These are phyloP conservation scores for Centella asiatica DNA, from an alignment of 129 eudicot genomes.

Conservation along the genomic window DNA sequence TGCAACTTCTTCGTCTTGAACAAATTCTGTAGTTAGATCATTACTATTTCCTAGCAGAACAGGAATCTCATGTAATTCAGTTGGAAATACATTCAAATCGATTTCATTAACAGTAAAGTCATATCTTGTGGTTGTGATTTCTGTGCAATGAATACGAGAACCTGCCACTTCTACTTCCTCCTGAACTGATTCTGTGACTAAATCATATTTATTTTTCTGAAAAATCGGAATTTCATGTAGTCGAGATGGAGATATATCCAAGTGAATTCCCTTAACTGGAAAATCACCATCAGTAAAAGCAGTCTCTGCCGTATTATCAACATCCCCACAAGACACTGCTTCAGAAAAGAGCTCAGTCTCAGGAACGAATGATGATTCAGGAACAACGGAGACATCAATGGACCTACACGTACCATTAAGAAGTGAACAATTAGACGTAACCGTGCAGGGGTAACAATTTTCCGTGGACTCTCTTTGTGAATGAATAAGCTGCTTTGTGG, in stretches of 20 bases:
- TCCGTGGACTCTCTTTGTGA: slow-evolving; percentile 18
- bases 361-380: slow-evolving; percentile 74
- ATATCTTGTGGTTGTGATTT: slow-evolving; percentile 20
- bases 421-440: slow-evolving; percentile 17
- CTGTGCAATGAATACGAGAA: slow-evolving; percentile 35
- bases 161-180: slow-evolving; percentile 57
- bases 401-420: slow-evolving; percentile 23
- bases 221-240: slow-evolving; percentile 10
- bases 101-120: slow-evolving; percentile 7
- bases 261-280: slow-evolving; percentile 9
- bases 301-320: slow-evolving; percentile 23
- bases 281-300: slow-evolving; percentile 17
- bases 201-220: slow-evolving; percentile 18
- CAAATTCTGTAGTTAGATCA: slow-evolving; percentile 22
- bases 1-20: slow-evolving; percentile 36
- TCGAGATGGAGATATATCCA: slow-evolving; percentile 2
- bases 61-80: slow-evolving; percentile 9
- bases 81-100: background rate
- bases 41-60: slow-evolving; percentile 15
- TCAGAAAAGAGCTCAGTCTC: slow-evolving; percentile 56
- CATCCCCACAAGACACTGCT: slow-evolving; percentile 34
- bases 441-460: slow-evolving; percentile 16
- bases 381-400: slow-evolving; percentile 54
- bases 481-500: slow-evolving; percentile 9
- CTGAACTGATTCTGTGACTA: slow-evolving; percentile 18